Base-by-base conservation (phyloP, 345 rosid species). In the Euphorbia peplus region DNA sequence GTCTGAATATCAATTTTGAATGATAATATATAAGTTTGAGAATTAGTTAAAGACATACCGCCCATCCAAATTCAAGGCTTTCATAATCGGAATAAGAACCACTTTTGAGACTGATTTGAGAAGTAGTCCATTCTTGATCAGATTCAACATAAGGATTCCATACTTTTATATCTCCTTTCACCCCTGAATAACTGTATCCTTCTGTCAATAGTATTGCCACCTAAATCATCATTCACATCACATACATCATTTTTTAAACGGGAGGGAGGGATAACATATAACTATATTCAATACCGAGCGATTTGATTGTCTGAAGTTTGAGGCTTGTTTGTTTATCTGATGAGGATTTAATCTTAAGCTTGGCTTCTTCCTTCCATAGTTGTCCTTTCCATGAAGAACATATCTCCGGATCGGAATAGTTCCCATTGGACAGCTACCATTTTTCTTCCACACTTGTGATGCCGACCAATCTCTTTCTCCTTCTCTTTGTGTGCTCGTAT, bases 21-120 rank as follows among this genome's bases (percentile, higher is more conserved):
- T 8, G 9, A 39, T 39, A 39, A 8, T 39, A 4, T 5, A 39
- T 8, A 5, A 39, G 42, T 39, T 39, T 39, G 1, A 39, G 42
- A 39, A 39, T 39, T 35, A 3, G 39, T 35, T n/a, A 6, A 32
- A 5, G 6, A 4, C 81, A 63, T 19, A 87, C 91, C 76, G 73
- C 76, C 89, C 89, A 87, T 46, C 91, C 87, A n/a, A 75, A 74
- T 68, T 81, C 80, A 11, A 83, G 64, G 37, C 83, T 70, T 75
- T 87, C 88, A 71, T 57, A 86, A 60, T 79, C 67, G 26, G 72
- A 16, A 60, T 51, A 67, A 67, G 84, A 81, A 3, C 88, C 91
- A 46, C 63, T 81, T 51, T 26, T 66, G 18, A 87, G 83, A 15
- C 82, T 69, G 13, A 87, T 64, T 56, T 61, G 76, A 68, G 87